phyloP scores from a whole-genome alignment of 2,329 filamentous ascomycete species.

The Aspergillus udagawae region DNA sequence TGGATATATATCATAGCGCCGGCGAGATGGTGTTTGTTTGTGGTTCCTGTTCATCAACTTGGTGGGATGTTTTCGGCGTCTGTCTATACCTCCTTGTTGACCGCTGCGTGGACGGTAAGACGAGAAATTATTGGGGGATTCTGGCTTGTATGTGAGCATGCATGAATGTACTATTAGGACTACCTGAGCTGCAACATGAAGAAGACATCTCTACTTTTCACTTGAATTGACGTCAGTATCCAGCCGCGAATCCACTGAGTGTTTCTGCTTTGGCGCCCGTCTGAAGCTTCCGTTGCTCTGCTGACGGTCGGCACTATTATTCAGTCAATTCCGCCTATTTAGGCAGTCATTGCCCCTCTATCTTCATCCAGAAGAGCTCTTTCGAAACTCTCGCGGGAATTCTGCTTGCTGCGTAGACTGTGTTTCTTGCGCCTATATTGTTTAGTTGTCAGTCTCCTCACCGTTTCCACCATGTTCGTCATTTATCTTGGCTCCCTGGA shows the following conservation, averaged over 20 bases:
- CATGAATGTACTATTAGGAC: neutral
- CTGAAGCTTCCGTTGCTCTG: neutral
- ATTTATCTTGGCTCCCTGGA: neutral
- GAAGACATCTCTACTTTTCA: conserved; percentile 11
- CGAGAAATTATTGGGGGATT: neutral
- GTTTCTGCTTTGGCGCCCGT: neutral
- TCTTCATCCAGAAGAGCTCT: neutral
- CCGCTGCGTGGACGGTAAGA: neutral
- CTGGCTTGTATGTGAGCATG: conserved; percentile 1
- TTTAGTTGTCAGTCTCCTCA: neutral
- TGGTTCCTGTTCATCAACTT: conserved; percentile 8
- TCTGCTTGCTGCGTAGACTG: neutral
- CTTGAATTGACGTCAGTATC: neutral
- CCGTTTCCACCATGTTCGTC: neutral
- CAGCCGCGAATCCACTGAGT: neutral
- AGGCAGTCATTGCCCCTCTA: neutral
- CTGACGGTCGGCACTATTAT: neutral
- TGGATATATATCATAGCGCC: conserved; percentile 34
- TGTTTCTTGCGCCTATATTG: neutral
- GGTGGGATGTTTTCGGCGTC: conserved; percentile 10
- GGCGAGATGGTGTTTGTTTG: conserved; percentile 26
- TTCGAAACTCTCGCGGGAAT: neutral
- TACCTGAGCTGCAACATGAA: neutral
- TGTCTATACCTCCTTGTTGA: conserved; percentile 4
- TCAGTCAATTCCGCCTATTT: neutral